Evolutionary conservation across 306 rosid genomes (phyloP).

Genomic region (Inga laurina): DNA sequence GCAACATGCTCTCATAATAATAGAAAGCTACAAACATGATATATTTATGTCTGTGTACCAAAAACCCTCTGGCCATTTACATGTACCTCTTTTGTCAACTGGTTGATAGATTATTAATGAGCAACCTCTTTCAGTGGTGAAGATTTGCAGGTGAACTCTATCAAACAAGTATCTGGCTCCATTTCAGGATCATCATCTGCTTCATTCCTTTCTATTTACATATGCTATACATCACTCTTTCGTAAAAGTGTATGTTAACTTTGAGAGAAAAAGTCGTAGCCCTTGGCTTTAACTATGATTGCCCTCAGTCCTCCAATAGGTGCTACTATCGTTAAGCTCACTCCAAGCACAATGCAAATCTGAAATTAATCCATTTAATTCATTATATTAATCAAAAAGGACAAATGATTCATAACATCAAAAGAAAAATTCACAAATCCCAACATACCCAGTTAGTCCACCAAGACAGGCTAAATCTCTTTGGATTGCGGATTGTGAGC

Average conservation of each 20-base stretch:
- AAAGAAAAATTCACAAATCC: not conserved
- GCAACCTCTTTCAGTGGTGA: not conserved
- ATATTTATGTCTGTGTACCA: not conserved
- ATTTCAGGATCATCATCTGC: not conserved
- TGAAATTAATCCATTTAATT: constrained; percentile 20
- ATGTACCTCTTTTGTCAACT: not conserved
- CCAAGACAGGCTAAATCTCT: constrained; percentile 75
- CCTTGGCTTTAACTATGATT: constrained; percentile 59
- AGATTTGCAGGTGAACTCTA: not conserved
- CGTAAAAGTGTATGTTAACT: not conserved
- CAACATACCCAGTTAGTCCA: constrained; percentile 65
- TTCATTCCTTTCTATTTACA: constrained; percentile 1
- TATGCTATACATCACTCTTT: not conserved
- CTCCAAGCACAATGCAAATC: constrained; percentile 75
- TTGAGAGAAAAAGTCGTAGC: constrained; percentile 60
- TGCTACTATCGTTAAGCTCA: constrained; percentile 58
- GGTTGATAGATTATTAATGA: not conserved
- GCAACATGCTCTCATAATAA: not conserved
- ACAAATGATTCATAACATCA: not conserved
- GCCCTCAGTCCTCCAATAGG: constrained; percentile 82
- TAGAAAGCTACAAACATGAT: not conserved
- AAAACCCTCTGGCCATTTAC: not conserved
- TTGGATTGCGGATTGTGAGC: constrained; percentile 75
- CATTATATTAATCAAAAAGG: not conserved
- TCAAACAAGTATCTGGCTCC: not conserved